A percentile compares a stretch with the other conserved stretches of the same genome.
Evolutionary conservation across 352 stramenopile species (phyloP).

Genomic region (Pythium phragmitis): DNA sequence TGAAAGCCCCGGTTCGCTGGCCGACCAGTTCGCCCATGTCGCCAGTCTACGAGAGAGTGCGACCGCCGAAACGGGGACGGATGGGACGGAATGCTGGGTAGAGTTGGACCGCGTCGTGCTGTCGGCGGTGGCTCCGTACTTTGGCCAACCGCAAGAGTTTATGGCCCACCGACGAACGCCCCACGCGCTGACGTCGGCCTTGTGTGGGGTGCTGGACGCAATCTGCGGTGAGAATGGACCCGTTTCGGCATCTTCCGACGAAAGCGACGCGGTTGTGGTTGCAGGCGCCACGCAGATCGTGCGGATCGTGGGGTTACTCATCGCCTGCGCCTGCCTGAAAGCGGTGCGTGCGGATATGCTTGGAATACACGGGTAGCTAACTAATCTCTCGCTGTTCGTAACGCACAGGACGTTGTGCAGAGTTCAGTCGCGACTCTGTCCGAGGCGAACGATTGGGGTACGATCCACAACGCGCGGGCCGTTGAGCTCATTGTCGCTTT

Average conservation of each 20-base stretch:
- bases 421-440: background rate
- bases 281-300: conserved; percentile 11
- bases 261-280: background rate
- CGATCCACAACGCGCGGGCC: conserved; percentile 13
- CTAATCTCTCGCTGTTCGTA: background rate
- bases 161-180: conserved; percentile 19
- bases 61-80: background rate
- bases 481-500: conserved; percentile 19
- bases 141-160: conserved; percentile 25
- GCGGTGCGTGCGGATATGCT: conserved; percentile 5
- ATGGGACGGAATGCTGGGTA: conserved; percentile 3
- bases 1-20: conserved; percentile 13
- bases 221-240: conserved; percentile 1
- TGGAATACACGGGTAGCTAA: background rate
- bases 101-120: conserved; percentile 16
- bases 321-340: conserved; percentile 20
- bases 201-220: conserved; percentile 15
- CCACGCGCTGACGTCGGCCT: conserved; percentile 5
- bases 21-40: conserved; percentile 22
- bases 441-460: background rate
- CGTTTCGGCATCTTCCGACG: background rate
- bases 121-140: conserved; percentile 12
- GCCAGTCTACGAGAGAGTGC: background rate
- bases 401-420: conserved; percentile 17
- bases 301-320: conserved; percentile 23